Evolutionary conservation across 768 basidiomycete genomes (phyloP).

Genomic region (Amylocystis lapponica): DNA sequence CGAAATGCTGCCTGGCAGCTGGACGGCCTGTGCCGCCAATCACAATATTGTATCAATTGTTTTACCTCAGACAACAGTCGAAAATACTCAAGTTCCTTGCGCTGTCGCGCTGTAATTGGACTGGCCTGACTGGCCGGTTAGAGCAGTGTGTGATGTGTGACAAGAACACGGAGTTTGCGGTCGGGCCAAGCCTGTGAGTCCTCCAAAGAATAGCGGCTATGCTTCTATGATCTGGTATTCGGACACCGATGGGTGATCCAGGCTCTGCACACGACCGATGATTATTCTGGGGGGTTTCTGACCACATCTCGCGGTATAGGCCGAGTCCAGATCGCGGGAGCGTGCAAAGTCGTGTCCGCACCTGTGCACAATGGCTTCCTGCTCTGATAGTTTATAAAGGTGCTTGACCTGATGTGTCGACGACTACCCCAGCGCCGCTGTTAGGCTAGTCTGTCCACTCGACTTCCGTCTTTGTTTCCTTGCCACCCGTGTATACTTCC

Average conservation of each 20-base stretch:
- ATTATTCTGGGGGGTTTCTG: slow-evolving; percentile 4
- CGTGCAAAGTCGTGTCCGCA: background rate
- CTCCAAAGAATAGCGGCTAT: background rate
- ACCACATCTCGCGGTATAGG: background rate
- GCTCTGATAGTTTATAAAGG: no score
- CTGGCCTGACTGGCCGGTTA: slow-evolving; percentile 3
- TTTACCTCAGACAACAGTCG: slow-evolving; percentile 20
- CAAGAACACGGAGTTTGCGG: slow-evolving; percentile 13
- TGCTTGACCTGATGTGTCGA: no score
- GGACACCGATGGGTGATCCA: background rate
- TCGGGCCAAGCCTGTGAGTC: no score
- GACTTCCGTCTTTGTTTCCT: slow-evolving; percentile 1
- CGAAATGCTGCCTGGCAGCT: slow-evolving; percentile 12
- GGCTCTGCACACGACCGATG: background rate
- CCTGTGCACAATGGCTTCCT: no score
- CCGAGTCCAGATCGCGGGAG: slow-evolving; percentile 1
- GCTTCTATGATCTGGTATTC: background rate
- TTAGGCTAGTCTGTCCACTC: background rate
- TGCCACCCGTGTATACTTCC: slow-evolving; percentile 5
- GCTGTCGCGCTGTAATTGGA: slow-evolving; percentile 13
- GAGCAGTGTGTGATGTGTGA: slow-evolving; percentile 11
- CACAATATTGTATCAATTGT: slow-evolving; percentile 15
- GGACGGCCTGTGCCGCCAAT: slow-evolving; percentile 19
- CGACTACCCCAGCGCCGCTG: slow-evolving; percentile 1
- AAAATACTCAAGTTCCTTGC: slow-evolving; percentile 9